These are phyloP conservation scores for Acrodontium crateriforme DNA, from an alignment of 2,329 filamentous ascomycete species.

Conservation along the genomic window DNA sequence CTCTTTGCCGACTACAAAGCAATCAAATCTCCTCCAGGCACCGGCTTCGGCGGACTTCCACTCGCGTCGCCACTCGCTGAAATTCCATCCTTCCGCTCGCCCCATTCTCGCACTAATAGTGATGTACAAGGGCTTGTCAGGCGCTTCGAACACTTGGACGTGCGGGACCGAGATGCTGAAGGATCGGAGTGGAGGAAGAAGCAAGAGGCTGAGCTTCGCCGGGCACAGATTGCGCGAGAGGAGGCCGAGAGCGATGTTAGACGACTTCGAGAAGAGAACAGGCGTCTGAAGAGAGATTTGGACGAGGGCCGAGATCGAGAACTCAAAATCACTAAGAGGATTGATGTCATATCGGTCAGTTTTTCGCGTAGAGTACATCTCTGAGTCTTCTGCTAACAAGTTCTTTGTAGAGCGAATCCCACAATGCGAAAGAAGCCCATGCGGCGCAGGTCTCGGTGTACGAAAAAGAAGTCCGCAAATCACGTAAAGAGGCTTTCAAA, in stretches of 20 bases:
- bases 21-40: slow-evolving; percentile 6
- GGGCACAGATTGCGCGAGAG: slow-evolving; percentile 37
- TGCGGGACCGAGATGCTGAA: slow-evolving; percentile 32
- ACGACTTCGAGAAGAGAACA: slow-evolving; percentile 47
- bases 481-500: slow-evolving; percentile 61
- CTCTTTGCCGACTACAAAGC: slow-evolving; percentile 20
- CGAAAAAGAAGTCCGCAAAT: slow-evolving; percentile 59
- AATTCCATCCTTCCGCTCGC: slow-evolving; percentile 12
- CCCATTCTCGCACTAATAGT: slow-evolving; percentile 43
- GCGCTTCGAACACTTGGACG: slow-evolving; percentile 57
- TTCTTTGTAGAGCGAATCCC: slow-evolving; percentile 51
- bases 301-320: slow-evolving; percentile 55
- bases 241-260: slow-evolving; percentile 58
- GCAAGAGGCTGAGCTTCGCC: slow-evolving; percentile 29
- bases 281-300: slow-evolving; percentile 41
- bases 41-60: slow-evolving; percentile 11
- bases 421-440: slow-evolving; percentile 50
- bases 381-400: slow-evolving; percentile 9
- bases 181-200: slow-evolving; percentile 26
- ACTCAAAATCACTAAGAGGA: slow-evolving; percentile 49
- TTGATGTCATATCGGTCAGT: slow-evolving; percentile 57
- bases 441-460: slow-evolving; percentile 34
- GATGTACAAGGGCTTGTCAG: slow-evolving; percentile 47
- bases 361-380: neutral
- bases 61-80: slow-evolving; percentile 21